Conservation (phyloP, 805 yeast genomes). For the Candida hungchunana region DNA sequence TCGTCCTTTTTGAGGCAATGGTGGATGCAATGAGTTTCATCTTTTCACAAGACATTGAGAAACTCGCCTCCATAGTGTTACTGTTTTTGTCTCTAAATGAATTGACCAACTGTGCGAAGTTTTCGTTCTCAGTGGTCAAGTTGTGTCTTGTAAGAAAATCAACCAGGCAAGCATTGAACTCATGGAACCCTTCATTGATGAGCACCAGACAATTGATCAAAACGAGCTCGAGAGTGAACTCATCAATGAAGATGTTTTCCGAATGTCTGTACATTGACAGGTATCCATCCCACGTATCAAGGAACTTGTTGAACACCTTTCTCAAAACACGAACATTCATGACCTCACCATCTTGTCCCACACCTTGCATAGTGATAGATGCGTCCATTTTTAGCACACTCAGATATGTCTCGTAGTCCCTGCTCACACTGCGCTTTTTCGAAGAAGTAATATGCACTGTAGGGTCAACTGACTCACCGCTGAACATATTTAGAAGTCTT, state of each 20-base stretch:
- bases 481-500: conserved; percentile 10
- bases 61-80: background rate
- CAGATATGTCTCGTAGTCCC: conserved; percentile 4
- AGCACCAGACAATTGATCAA: conserved; percentile 13
- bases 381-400: conserved; percentile 9
- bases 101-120: conserved; percentile 3
- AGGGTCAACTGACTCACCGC: conserved; percentile 4
- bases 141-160: conserved; percentile 7
- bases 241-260: conserved; percentile 13
- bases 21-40: conserved; percentile 6
- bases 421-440: conserved; percentile 4
- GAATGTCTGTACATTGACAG: background rate
- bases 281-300: conserved; percentile 9
- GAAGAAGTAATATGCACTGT: background rate
- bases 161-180: conserved; percentile 12
- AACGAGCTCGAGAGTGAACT: conserved; percentile 14
- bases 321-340: conserved; percentile 5
- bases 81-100: conserved; percentile 2
- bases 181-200: conserved; percentile 14
- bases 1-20: conserved; percentile 7
- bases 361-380: conserved; percentile 5
- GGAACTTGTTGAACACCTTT: conserved; percentile 9
- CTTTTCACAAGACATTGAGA: conserved; percentile 7
- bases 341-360: conserved; percentile 7
- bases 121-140: conserved; percentile 6